phyloP scores from a whole-genome alignment of 2,329 filamentous ascomycete genomes.

The Cladorrhinum sp. region DNA sequence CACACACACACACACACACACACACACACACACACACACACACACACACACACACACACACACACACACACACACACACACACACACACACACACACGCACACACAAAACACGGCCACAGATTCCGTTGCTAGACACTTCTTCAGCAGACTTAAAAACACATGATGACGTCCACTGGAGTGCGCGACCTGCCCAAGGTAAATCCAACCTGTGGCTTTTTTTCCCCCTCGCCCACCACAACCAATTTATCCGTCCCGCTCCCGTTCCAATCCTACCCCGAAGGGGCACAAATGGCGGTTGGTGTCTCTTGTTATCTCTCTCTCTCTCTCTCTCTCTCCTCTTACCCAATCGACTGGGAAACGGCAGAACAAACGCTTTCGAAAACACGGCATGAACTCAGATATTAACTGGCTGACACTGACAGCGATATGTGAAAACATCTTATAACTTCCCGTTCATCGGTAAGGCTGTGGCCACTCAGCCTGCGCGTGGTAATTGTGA shows the following conservation, averaged over 20 bases:
- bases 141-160: too few relatives aligned
- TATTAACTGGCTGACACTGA: not conserved
- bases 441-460: not conserved
- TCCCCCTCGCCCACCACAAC: not conserved
- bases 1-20: too few relatives aligned
- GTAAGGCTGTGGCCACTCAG: not conserved
- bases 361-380: not conserved
- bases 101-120: too few relatives aligned
- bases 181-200: not conserved
- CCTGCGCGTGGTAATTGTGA: not conserved
- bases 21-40: too few relatives aligned
- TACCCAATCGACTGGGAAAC: not conserved
- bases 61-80: too few relatives aligned
- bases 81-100: too few relatives aligned
- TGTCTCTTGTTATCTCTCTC: not conserved
- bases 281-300: not conserved
- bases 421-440: not conserved
- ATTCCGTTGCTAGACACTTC: too few relatives aligned
- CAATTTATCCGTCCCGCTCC: not conserved
- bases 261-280: not conserved
- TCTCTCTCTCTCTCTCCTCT: not conserved
- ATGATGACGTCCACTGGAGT: too few relatives aligned
- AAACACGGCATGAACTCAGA: not conserved
- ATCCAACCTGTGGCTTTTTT: not conserved
- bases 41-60: too few relatives aligned